Base-by-base conservation (phyloP, 352 stramenopile genomes). In the Globisporangium nagaii region DNA sequence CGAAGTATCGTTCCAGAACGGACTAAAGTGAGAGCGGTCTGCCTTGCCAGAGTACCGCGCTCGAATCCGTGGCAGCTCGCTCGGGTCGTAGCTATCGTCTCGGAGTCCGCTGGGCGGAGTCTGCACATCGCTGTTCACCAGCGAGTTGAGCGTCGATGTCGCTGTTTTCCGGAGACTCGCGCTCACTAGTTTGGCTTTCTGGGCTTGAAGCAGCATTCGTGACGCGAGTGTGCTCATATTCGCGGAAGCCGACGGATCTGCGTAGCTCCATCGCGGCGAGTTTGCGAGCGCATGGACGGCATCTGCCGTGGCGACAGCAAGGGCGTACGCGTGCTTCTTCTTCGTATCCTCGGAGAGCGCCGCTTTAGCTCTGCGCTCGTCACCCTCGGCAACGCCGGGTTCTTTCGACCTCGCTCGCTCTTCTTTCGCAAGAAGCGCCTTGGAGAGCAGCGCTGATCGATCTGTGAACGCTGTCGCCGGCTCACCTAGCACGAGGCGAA, bases 141-240 rank as follows among this genome's bases (percentile, higher is more conserved):
- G 41, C 24, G 35, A 42, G 30, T 25, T 34, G n/a, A 43, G 35
- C n/a, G 45, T 66, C 9, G 46, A 35, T 1, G 46, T 56, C 12
- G 42, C 58, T 8, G 73, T 71, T 24, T 51, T 61, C 3, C 24
- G 44, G 19, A 83, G 35, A 8, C 65, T 53, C 55, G 72, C 60
- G 10, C 54, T 36, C 27, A 80, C 59, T 3, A 83, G 47, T 37
- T 50, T 60, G 12, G 73, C 52, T 34, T 80, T 83, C 42, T 83
- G 73, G n/a, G 62, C 53, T 15, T 36, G 60, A 32, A 80, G 80
- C 0, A 83, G 56, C 35, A 76, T 25, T 24, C 35, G 22, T 24
- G 34, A 22, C 6, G 57, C 57, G 12, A 75, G n/a, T 1, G 22
- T 4, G 10, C 48, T 25, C 12, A 75, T 47, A 12, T 27, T 17